A percentile compares a stretch with the other conserved stretches of the same genome.
phyloP scores from a whole-genome alignment of 176 grass and related monocot species.

The Puya raimondii region DNA sequence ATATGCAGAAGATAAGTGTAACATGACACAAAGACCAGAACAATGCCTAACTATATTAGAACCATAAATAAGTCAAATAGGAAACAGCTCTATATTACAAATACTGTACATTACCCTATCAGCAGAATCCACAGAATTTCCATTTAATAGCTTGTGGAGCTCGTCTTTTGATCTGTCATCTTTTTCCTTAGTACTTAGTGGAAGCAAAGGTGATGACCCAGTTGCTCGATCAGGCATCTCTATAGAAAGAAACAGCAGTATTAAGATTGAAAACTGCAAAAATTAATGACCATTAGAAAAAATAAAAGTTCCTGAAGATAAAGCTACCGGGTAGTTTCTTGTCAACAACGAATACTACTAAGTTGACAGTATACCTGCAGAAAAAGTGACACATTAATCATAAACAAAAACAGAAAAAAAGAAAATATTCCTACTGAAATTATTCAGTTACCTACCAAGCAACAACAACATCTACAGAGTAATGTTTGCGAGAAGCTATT shows the following conservation, averaged over 20 bases:
- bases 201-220: constrained; percentile 57
- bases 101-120: constrained; percentile 51
- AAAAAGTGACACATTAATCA: constrained; percentile 3
- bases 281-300: neutral
- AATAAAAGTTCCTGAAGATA: neutral
- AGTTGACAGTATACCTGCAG: constrained; percentile 90
- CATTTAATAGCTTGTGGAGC: constrained; percentile 61
- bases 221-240: constrained; percentile 88
- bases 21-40: neutral
- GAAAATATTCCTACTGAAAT: constrained; percentile 6
- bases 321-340: constrained; percentile 65
- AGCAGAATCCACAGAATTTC: constrained; percentile 49
- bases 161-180: constrained; percentile 60
- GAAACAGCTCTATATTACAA: neutral
- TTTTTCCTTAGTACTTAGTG: constrained; percentile 66
- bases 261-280: neutral
- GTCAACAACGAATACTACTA: constrained; percentile 89
- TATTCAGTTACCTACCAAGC: constrained; percentile 55
- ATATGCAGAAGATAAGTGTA: neutral
- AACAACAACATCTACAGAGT: constrained; percentile 91
- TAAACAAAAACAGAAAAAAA: neutral
- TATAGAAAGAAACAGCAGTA: constrained; percentile 16
- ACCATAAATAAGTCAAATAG: constrained; percentile 1
- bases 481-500: constrained; percentile 93
- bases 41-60: neutral